These are phyloP conservation scores for Meredithiella fracta DNA, from an alignment of 2,329 filamentous ascomycete genomes.

Conservation along the genomic window DNA sequence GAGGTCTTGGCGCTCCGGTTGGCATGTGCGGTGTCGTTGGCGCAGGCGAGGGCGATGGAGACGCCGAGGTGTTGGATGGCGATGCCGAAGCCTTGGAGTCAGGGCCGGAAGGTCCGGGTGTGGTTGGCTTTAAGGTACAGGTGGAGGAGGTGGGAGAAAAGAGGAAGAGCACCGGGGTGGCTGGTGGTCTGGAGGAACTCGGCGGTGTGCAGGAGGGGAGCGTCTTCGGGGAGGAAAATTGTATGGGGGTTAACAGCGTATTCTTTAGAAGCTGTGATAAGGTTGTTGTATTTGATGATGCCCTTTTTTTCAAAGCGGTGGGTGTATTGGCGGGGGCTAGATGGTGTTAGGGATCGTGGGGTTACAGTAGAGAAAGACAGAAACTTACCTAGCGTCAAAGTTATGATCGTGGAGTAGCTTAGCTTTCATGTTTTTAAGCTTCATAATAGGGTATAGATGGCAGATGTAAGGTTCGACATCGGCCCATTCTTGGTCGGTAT, in stretches of 20 bases:
- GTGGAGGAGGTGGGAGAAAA: background rate
- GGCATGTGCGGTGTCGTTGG: background rate
- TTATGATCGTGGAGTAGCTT: background rate
- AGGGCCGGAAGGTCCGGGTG: too few relatives aligned
- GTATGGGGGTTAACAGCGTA: background rate
- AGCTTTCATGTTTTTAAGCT: background rate
- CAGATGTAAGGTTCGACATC: background rate
- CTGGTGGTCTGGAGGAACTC: background rate
- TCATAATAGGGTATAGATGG: background rate
- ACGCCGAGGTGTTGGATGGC: constrained; percentile 2
- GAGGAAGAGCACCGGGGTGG: background rate
- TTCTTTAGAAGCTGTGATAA: background rate
- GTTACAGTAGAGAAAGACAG: background rate
- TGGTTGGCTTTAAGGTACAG: background rate
- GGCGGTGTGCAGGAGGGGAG: background rate
- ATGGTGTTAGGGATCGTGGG: background rate
- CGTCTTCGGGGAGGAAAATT: background rate
- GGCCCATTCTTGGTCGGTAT: background rate
- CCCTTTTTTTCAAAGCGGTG: constrained; percentile 20
- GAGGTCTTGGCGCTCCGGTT: too few relatives aligned
- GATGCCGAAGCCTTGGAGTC: constrained; percentile 3
- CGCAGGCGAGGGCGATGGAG: background rate
- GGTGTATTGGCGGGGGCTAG: constrained; percentile 21
- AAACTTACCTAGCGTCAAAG: background rate
- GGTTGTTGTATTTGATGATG: constrained; percentile 19